These are phyloP conservation scores for Penicillium taxi DNA, from an alignment of 495 filamentous ascomycete genomes.

Conservation along the genomic window DNA sequence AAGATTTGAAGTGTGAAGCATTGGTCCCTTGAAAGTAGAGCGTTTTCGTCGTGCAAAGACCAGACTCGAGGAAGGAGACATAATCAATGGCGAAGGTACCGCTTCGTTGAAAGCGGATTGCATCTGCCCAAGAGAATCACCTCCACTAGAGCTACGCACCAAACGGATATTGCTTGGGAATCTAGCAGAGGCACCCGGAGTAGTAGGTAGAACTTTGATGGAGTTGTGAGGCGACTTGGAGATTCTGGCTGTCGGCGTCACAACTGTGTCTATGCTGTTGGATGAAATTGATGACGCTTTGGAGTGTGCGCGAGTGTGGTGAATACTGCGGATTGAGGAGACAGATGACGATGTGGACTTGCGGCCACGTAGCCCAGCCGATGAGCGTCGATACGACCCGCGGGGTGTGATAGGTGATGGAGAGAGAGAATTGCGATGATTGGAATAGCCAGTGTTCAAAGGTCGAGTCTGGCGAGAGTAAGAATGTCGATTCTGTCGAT, in stretches of 20 bases:
- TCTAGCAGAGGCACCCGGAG: conserved; percentile 60
- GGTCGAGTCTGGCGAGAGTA: conserved; percentile 44
- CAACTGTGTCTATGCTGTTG: conserved; percentile 59
- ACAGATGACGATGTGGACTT: conserved; percentile 96
- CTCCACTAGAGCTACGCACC: conserved; percentile 50
- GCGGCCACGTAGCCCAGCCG: conserved; percentile 72
- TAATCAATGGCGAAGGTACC: conserved; percentile 30
- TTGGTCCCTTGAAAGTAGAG: conserved; percentile 83
- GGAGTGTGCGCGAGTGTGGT: conserved; percentile 78
- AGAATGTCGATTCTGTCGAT: conserved; percentile 39
- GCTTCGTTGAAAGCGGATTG: conserved; percentile 31
- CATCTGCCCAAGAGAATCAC: conserved; percentile 18
- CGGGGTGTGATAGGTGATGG: conserved; percentile 84
- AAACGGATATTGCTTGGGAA: conserved; percentile 87
- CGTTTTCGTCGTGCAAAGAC: conserved; percentile 88
- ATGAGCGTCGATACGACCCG: conserved; percentile 68
- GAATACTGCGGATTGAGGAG: conserved; percentile 85
- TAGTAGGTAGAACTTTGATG: conserved; percentile 89
- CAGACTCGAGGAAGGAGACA: conserved; percentile 54
- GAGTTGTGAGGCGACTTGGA: conserved; percentile 76
- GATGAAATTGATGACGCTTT: conserved; percentile 93
- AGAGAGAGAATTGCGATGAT: conserved; percentile 74
- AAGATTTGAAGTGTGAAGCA: conserved; percentile 49
- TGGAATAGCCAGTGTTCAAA: conserved; percentile 46
- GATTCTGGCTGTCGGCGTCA: conserved; percentile 56